Base-by-base conservation (phyloP, 2,329 filamentous ascomycete species). In the Parasarocladium wereldwijsianum region DNA sequence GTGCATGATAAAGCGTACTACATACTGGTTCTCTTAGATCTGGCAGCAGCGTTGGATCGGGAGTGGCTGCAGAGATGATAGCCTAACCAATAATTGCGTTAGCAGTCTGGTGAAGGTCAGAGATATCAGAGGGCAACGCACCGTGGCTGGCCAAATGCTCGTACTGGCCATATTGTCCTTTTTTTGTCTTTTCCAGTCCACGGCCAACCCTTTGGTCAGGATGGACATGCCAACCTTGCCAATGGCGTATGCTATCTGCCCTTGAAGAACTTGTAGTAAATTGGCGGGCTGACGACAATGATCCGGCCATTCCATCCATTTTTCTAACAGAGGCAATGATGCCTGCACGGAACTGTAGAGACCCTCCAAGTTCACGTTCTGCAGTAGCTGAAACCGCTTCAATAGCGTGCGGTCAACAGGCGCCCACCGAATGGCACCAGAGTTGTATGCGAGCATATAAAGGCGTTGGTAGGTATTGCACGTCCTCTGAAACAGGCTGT, bases 371-470 rank as follows among this genome's bases (percentile, higher is more conserved):
- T 85, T 85, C 36, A 85, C 69, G 36, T 62, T 59, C 52, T 84
- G 78, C 74, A 85, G 81, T 39, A 77, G 65, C 47, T 74, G 71
- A 54, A 82, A 86, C 11, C 80, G 67, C 50, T 77, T 79, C 38
- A 77, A 57, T 0, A 79, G 75, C 0, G 81, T 87, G 26, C 74
- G 67, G 31, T 74, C 66, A 0, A 90, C 71, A 2, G 76, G 66
- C 0, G 76, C 68, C 81, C 81, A 87, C 76, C 77, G 90, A 39
- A 92, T 85, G 2, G 83, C 83, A 20, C 83, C 83, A 0, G 76
- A 75, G 48, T 90, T 92, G 59, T 90, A 92, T 26, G 90, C 51
- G 3, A 92, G 54, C 1, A 77, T 75, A 45, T 90, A 80, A 4
- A 90, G 57, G 14, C 65, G 66, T 23, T 64, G 62, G 41, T 79